Evolutionary conservation across 116 monocot genomes (phyloP).

Genomic region (Cymodocea nodosa): DNA sequence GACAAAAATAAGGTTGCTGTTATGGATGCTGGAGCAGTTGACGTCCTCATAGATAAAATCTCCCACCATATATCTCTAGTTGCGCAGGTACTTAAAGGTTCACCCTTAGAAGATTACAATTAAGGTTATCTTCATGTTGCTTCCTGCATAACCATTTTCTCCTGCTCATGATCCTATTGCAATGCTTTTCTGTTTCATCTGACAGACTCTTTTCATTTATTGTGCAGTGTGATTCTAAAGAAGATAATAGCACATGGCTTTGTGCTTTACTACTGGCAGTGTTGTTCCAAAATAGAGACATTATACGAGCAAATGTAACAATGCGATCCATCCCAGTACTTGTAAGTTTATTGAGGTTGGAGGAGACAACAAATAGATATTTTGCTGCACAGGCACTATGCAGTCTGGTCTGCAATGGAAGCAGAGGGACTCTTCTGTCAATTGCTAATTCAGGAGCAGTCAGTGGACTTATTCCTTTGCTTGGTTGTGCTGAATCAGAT

Average conservation of each 20-base stretch:
- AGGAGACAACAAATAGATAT: constrained; percentile 68
- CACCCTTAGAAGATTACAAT: not conserved
- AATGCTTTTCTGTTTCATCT: not conserved
- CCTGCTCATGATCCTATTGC: not conserved
- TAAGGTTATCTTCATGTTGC: not conserved
- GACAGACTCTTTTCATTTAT: constrained; percentile 1
- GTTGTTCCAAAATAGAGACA: constrained; percentile 76
- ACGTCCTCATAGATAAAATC: constrained; percentile 68
- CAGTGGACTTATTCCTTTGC: constrained; percentile 76
- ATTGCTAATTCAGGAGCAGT: constrained; percentile 92
- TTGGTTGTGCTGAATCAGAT: constrained; percentile 93
- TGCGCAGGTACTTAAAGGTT: constrained; percentile 38
- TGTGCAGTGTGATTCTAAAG: constrained; percentile 67
- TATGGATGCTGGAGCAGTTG: constrained; percentile 73
- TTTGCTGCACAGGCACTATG: constrained; percentile 93
- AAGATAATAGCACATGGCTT: constrained; percentile 66
- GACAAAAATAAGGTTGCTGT: constrained; percentile 36
- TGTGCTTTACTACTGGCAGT: constrained; percentile 76
- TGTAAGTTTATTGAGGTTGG: constrained; percentile 76
- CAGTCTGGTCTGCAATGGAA: constrained; percentile 77
- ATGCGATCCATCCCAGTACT: constrained; percentile 68
- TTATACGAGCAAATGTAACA: constrained; percentile 54
- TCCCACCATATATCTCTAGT: constrained; percentile 56
- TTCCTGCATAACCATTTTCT: not conserved
- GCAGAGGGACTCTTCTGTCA: constrained; percentile 75